These are phyloP conservation scores for Buxus sempervirens DNA, from an alignment of 164 flowering plant genomes.

Conservation along the genomic window DNA sequence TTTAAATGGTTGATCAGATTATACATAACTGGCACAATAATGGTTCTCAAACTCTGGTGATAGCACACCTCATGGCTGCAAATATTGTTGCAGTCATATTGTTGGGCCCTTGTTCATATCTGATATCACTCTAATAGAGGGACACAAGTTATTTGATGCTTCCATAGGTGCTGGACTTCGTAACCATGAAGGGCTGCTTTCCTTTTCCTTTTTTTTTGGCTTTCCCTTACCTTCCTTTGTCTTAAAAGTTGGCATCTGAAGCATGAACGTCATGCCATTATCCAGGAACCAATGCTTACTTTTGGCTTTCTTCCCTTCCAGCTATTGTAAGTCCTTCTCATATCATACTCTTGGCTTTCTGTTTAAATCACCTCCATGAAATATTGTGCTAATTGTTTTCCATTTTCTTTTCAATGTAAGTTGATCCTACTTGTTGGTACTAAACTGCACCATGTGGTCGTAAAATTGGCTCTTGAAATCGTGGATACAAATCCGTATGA, in stretches of 20 bases:
- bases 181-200: background rate
- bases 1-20: background rate
- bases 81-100: background rate
- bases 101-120: background rate
- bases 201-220: background rate
- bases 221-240: background rate
- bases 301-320: constrained; percentile 85
- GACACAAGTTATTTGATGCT: no score
- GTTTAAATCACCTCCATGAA: background rate
- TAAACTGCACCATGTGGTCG: constrained; percentile 75
- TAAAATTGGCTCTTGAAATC: constrained; percentile 75
- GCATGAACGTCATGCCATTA: constrained; percentile 8
- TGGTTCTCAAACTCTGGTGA: background rate
- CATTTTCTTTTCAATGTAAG: constrained; percentile 26
- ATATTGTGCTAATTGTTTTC: constrained; percentile 8
- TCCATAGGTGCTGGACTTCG: no score
- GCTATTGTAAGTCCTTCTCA: constrained; percentile 50
- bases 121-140: background rate
- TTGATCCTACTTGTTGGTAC: constrained; percentile 75
- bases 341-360: background rate
- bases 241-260: constrained; percentile 8
- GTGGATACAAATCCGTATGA: constrained; percentile 31
- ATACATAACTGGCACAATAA: background rate
- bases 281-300: constrained; percentile 73
- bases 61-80: background rate